Evolutionary conservation across 2,329 filamentous ascomycete genomes (phyloP), one percentile per base, ranked within the genome.

Genomic region (Rhytidhysteron rufulum): DNA sequence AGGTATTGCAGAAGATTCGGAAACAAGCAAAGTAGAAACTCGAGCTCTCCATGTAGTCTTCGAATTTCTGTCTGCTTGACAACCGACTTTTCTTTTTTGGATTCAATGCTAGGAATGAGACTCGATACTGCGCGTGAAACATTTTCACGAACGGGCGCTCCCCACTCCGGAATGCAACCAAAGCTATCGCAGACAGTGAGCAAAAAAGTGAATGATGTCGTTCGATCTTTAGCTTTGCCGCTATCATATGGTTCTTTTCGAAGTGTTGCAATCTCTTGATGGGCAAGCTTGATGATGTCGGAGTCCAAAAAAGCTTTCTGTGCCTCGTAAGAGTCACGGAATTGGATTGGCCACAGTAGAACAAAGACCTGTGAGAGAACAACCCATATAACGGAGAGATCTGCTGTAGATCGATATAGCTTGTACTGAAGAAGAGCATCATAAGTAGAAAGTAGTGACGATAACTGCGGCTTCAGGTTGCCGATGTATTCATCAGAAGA

Each of bases 291-390:
- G 4, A 62, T 41, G 16, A 62, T 33, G 8, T 21, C 15, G 2
- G 59, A 57, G 15, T 50, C 43, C 4, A 64, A 31, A 4, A 53
- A 22, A 4, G 51, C 43, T 21, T 55, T 41, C 33, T 62, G 60
- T n/a, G 49, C 24, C 5, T 49, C 33, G 6, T 42, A 27, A 15
- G 57, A 62, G 8, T 34, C 37, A n/a, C 62, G 58, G 7, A 64
- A 29, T 18, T 56, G 43, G 6, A 60, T 40, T 1, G 58, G 57
- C 62, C 62, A 65, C 6, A 65, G 43, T 19, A 53, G 48, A 5
- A 40, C 37, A n/a, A 58, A 16, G 2, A 63, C 39, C 29, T 55
- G 53, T 21, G 54, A 54, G n/a, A 64, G 13, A 4, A 51, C 51
- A n/a, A 50, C 51, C 60, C 62, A 65, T 1, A 47, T 50, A 7